Evolutionary conservation across 2,329 filamentous ascomycete species (phyloP), one percentile per base, ranked within the genome.

Genomic region (Nemania sp.): DNA sequence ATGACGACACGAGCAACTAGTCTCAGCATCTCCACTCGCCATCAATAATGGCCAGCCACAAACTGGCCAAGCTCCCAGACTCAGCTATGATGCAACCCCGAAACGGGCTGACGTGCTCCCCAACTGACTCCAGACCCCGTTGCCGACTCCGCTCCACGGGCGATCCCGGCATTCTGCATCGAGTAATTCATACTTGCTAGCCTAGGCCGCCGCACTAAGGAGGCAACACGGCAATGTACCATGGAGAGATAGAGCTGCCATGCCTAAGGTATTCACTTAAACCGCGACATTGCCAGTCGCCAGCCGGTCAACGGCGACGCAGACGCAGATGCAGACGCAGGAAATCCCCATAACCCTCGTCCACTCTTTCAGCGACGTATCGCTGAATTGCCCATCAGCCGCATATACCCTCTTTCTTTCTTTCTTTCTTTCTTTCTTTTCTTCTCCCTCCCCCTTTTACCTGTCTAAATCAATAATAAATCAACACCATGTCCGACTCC

Each of bases 91-190:
- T 52, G 49, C 21, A 52, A 52, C 37, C 37, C 37, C 49, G 37
- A 52, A 52, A 43, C 48, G 48, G 48, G 48, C 34, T 51, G 48
- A 51, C 48, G 48, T 51, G 48, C 48, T 51, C 34, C 2, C 15
- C 15, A 29, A 10, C 35, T 9, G 11, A 37, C 49, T 52, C 49
- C 11, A 20, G 9, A 42, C 49, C 37, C 21, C 49, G 42, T 43
- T 3, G 2, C 37, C 37, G 49, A 52, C 49, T 52, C 49, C 49
- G 49, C 49, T 17, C 20, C 15, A 34, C 15, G 37, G 49, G 21
- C 42, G 49, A 43, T 18, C 11, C 20, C 37, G 49, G 37, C 48
- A 39, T 29, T 40, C 48, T 34, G 13, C 12, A 51, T 51, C 18
- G 37, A 34, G 37, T 18, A 42, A 18, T 32, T 3, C 13, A 21